Conservation (phyloP, 2,329 filamentous ascomycete species). For the Aspergillus sp. region DNA sequence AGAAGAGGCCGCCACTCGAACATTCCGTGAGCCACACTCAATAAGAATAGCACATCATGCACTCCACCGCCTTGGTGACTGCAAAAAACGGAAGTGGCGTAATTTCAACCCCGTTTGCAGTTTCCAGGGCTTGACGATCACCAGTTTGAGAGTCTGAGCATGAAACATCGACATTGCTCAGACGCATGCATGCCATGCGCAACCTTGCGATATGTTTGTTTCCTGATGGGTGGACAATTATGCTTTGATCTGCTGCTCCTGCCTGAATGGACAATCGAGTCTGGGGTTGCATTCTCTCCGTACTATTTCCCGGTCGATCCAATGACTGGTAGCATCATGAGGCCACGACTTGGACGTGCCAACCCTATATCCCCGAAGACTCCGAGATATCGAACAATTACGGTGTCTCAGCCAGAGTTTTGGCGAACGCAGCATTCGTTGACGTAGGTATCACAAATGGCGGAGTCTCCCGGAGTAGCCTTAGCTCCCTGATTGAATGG, state of each 20-base stretch:
- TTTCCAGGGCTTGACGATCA: slow-evolving; percentile 10
- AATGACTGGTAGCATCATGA: background rate
- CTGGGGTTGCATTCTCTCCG: background rate
- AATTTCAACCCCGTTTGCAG: slow-evolving; percentile 2
- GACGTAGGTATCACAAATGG: background rate
- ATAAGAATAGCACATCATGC: background rate
- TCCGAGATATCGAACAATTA: background rate
- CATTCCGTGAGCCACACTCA: slow-evolving; percentile 9
- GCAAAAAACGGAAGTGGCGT: background rate
- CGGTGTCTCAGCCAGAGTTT: background rate
- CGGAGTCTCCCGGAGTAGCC: background rate
- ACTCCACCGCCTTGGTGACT: background rate
- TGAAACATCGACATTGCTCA: slow-evolving; percentile 2
- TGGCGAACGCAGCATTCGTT: background rate
- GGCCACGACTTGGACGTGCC: background rate
- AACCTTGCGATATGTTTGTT: background rate
- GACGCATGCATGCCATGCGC: background rate
- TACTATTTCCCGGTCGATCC: background rate
- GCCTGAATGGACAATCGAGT: background rate
- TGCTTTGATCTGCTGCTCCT: background rate
- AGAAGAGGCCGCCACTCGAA: slow-evolving; percentile 5
- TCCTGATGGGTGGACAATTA: background rate
- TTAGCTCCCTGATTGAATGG: background rate
- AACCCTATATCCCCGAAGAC: too few species aligned
- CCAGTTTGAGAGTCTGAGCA: slow-evolving; percentile 10